Conservation (phyloP, 768 basidiomycete species). For the Lactifluus pinguis region DNA sequence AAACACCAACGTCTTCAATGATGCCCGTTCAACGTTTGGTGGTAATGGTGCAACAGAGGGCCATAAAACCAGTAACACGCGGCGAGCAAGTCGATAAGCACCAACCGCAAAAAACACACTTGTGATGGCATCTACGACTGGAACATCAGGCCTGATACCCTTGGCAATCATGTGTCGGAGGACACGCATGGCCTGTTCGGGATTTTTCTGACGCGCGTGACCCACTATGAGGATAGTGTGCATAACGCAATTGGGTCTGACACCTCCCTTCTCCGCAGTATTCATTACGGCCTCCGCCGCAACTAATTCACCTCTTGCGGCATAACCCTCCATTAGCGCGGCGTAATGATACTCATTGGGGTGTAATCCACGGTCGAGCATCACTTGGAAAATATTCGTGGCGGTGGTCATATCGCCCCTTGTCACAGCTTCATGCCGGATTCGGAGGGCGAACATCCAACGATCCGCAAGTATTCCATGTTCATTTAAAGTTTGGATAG, state of each 20-base stretch:
- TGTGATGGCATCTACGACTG: conserved; percentile 60
- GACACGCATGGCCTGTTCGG: conserved; percentile 40
- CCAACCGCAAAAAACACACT: conserved; percentile 58
- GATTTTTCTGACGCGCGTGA: conserved; percentile 50
- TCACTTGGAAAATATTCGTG: conserved; percentile 42
- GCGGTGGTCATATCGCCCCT: conserved; percentile 44
- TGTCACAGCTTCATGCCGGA: conserved; percentile 50
- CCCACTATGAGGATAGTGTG: conserved; percentile 73
- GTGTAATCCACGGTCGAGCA: conserved; percentile 60
- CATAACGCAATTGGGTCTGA: conserved; percentile 54
- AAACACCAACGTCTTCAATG: conserved; percentile 38
- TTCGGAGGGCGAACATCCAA: conserved; percentile 50
- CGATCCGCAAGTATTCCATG: conserved; percentile 47
- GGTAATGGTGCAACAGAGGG: conserved; percentile 52
- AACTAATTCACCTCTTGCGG: conserved; percentile 46
- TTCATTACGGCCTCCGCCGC: conserved; percentile 49
- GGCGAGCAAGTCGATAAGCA: conserved; percentile 40
- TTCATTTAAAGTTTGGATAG: conserved; percentile 38
- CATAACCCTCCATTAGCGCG: conserved; percentile 71
- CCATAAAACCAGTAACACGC: conserved; percentile 56
- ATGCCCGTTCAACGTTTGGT: conserved; percentile 32
- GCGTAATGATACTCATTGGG: conserved; percentile 66
- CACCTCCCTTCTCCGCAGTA: conserved; percentile 39
- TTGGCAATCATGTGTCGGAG: conserved; percentile 56
- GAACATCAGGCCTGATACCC: conserved; percentile 60